Base-by-base conservation (phyloP, 2,329 filamentous ascomycete species). In the Aspergillus pseudoglaucus region DNA sequence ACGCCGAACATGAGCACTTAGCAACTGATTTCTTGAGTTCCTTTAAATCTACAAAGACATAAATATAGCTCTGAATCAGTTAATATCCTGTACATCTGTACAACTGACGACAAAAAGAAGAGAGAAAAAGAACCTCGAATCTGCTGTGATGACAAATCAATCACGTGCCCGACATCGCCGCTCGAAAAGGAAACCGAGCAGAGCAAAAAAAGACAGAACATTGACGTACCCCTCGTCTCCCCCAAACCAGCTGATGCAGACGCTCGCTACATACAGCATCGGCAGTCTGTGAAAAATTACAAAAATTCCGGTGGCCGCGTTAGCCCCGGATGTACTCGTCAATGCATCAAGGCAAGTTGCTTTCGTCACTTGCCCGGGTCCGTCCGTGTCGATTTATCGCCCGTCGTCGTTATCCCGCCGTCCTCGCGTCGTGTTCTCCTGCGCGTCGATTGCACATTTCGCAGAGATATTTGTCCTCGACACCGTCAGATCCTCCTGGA, bases 371-470 rank as follows among this genome's bases (percentile, higher is more conserved):
- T 50, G 61, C 57, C 47, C 64, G 61, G 50, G 61, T 57, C 47
- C 64, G 61, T 58, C 64, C 65, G 45, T 67, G 66, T 55, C 65
- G 66, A 49, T 59, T 68, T 49, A 56, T 68, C 52, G 64, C 64
- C 46, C 65, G 58, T 52, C 66, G 66, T 50, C 64, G 65, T 23
- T 64, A 63, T 59, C 59, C 65, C 47, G 58, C 56, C 42, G 52
- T 53, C 39, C 41, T 57, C 39, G 44, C 55, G 42, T 53, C 50
- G 10, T 30, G 25, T 30, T 30, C 25, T 35, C 41, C 56, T 38
- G 55, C 59, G 40, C 66, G 66, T 42, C 58, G 52, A 20, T 67
- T 70, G 44, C 66, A 68, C 47, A 49, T 59, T 22, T 68, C 67
- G 22, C 57, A 52, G 42, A 47, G 47, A 53, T 62, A 58, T 52